These are phyloP conservation scores for Penicillium robsamsonii DNA, from an alignment of 495 filamentous ascomycete species.

Conservation along the genomic window DNA sequence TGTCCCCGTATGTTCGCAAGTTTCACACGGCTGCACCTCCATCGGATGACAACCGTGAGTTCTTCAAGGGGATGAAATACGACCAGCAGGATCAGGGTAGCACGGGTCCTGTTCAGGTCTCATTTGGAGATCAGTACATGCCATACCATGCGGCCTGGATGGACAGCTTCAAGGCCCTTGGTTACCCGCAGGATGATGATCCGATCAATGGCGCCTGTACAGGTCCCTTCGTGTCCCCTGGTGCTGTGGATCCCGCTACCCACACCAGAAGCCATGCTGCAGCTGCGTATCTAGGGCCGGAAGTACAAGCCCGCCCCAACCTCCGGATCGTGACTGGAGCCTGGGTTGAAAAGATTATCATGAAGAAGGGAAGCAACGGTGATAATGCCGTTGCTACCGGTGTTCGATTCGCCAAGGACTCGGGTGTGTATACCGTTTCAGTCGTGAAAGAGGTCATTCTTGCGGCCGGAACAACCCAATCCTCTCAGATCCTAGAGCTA, in stretches of 20 bases:
- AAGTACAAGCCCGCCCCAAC: constrained; percentile 12
- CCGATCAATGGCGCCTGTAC: constrained; percentile 14
- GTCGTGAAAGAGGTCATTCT: constrained; percentile 58
- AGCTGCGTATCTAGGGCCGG: constrained; percentile 19
- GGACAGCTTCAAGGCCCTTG: constrained; percentile 20
- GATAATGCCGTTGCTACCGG: constrained; percentile 25
- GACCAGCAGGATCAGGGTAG: constrained; percentile 18
- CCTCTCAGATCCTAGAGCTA: constrained; percentile 58
- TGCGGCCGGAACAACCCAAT: constrained; percentile 55
- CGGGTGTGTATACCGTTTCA: constrained; percentile 30
- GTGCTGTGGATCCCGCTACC: constrained; percentile 12
- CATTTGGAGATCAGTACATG: constrained; percentile 23
- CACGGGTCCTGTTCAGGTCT: constrained; percentile 28
- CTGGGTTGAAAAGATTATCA: constrained; percentile 18
- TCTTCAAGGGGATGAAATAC: constrained; percentile 15
- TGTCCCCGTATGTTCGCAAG: constrained; percentile 44
- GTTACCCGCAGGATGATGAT: constrained; percentile 22
- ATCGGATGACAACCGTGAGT: constrained; percentile 7
- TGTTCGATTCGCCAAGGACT: constrained; percentile 30
- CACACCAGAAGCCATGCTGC: constrained; percentile 44
- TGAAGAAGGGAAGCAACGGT: constrained; percentile 7
- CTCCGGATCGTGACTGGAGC: constrained; percentile 28
- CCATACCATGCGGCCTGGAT: constrained; percentile 27
- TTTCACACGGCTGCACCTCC: constrained; percentile 17
- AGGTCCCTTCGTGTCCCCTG: constrained; percentile 20